Evolutionary conservation across 2,329 filamentous ascomycete species (phyloP).

Genomic region (Rugonectria rugulosa): DNA sequence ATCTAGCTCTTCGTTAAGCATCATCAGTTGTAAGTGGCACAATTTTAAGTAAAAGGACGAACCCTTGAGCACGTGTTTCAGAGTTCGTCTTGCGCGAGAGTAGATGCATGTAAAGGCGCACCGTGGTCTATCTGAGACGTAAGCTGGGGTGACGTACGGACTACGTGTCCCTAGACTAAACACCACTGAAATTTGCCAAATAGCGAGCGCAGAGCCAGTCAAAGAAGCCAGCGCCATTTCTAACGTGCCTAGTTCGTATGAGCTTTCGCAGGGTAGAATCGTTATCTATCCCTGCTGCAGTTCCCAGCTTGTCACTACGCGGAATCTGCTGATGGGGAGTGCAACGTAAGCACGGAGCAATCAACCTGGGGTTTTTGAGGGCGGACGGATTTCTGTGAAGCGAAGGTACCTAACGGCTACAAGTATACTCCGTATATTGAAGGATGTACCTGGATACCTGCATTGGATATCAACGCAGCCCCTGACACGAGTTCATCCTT

Average conservation of each 20-base stretch:
- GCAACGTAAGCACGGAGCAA: conserved; percentile 19
- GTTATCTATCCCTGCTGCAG: conserved; percentile 3
- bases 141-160: conserved; percentile 22
- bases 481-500: not conserved
- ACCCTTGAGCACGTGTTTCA: not conserved
- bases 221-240: not conserved
- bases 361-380: not conserved
- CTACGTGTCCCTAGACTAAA: conserved; percentile 8
- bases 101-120: not conserved
- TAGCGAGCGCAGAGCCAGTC: not conserved
- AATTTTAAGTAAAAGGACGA: not conserved
- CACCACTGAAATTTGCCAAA: conserved; percentile 8
- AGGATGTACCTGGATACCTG: too few species aligned
- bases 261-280: not conserved
- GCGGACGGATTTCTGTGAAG: too few species aligned
- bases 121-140: conserved; percentile 7
- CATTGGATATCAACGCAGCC: not conserved
- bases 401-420: too few species aligned
- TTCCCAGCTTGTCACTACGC: not conserved
- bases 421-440: too few species aligned
- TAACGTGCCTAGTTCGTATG: too few species aligned
- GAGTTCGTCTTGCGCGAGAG: conserved; percentile 1
- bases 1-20: not conserved
- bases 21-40: not conserved
- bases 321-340: not conserved